These are phyloP conservation scores for Saprolegnia diclina DNA, from an alignment of 352 stramenopile species.

Conservation along the genomic window DNA sequence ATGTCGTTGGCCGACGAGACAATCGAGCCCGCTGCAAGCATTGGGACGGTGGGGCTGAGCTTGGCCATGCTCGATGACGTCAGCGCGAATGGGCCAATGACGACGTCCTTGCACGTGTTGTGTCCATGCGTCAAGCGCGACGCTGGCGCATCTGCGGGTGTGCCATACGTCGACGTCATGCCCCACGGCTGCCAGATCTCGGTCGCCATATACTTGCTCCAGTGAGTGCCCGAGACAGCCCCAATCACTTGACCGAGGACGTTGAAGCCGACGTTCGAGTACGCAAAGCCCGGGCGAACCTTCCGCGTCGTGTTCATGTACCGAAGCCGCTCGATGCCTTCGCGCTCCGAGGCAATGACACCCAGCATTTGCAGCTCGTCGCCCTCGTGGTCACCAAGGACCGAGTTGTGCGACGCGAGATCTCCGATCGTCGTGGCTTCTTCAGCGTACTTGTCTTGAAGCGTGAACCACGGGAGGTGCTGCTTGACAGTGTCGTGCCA, in stretches of 20 bases:
- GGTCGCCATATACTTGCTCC: conserved; percentile 45
- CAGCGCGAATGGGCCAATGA: conserved; percentile 43
- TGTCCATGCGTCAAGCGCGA: conserved; percentile 40
- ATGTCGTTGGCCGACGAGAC: conserved; percentile 54
- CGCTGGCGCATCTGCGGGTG: conserved; percentile 30
- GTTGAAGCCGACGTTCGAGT: conserved; percentile 54
- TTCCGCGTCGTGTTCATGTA: conserved; percentile 40
- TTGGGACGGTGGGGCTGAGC: not conserved
- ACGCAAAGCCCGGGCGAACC: conserved; percentile 44
- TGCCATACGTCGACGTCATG: conserved; percentile 50
- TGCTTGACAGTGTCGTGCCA: conserved; percentile 54
- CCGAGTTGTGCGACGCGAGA: conserved; percentile 55
- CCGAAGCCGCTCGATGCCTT: conserved; percentile 34
- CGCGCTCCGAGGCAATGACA: conserved; percentile 36
- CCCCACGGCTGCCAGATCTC: conserved; percentile 46
- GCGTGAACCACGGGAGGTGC: conserved; percentile 43
- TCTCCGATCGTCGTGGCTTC: conserved; percentile 44
- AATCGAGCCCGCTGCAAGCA: conserved; percentile 40
- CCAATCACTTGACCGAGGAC: conserved; percentile 57
- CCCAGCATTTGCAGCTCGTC: conserved; percentile 23
- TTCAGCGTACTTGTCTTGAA: conserved; percentile 59
- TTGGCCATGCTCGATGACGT: not conserved
- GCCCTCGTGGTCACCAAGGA: conserved; percentile 37
- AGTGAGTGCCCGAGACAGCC: conserved; percentile 37
- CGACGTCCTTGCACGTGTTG: conserved; percentile 38